Percentiles rank a stretch among this genome's conserved stretches.
Evolutionary conservation across 148 eudicot species (phyloP).

Genomic region (Chenopodium suecicum): DNA sequence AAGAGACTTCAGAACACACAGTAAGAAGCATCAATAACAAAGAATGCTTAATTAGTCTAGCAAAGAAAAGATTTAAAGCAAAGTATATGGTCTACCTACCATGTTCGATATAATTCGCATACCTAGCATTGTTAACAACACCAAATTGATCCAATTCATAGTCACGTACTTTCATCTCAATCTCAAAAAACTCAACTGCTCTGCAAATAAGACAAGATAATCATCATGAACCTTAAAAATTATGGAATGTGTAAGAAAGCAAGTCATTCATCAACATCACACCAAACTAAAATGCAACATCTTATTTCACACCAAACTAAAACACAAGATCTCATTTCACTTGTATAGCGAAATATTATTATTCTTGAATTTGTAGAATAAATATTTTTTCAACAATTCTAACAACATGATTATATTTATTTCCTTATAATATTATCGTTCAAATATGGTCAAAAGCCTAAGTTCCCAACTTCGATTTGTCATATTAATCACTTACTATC

Average conservation of each 20-base stretch:
- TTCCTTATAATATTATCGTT: no score
- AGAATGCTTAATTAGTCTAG: background rate
- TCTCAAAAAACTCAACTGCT: constrained; percentile 51
- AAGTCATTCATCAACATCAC: background rate
- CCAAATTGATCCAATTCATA: constrained; percentile 92
- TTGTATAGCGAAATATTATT: no score
- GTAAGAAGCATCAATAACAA: background rate
- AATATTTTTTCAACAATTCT: no score
- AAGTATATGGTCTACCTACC: constrained; percentile 41
- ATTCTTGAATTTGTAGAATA: no score
- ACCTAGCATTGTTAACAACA: constrained; percentile 90
- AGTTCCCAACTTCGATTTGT: no score
- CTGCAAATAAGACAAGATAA: constrained; percentile 36
- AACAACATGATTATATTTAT: no score
- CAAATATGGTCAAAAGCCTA: no score
- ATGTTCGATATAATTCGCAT: constrained; percentile 83
- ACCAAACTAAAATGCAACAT: no score
- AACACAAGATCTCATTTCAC: no score
- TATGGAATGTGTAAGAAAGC: background rate
- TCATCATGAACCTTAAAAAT: background rate
- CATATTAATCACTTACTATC: no score
- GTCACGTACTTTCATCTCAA: constrained; percentile 81
- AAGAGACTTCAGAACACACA: no score
- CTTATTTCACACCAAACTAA: no score
- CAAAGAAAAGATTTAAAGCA: background rate